Base-by-base conservation (phyloP, 805 yeast species). In the Saccharomycopsis fibuligera region DNA sequence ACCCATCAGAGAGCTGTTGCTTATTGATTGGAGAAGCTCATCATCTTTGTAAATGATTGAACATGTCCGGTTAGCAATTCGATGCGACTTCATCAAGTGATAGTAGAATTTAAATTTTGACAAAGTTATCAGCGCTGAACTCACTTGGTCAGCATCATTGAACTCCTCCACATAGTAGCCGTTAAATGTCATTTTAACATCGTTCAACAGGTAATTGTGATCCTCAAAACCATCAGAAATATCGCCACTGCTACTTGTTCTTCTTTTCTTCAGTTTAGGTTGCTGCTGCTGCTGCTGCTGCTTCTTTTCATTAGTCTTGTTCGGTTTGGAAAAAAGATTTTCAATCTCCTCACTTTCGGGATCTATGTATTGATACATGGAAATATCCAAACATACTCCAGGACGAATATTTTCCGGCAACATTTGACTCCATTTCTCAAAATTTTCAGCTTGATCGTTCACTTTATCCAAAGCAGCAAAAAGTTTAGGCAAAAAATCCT, bases 371-470 rank as follows among this genome's bases (percentile, higher is more conserved):
- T 31, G 24, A 35, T 47, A 47, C 47, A 41, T 42, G 9, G 50
- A 43, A 14, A 43, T 45, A 27, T 49, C 53, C 35, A 45, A 33
- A 12, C 21, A 16, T 16, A 29, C 17, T 10, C 44, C 43, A 10
- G 55, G 55, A 10, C 49, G n/a, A 19, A 52, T 31, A 27, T 40
- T 46, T 30, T 43, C 44, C 14, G 55, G 55, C 21, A 51, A 27
- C 16, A 30, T 30, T 3, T 41, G 8, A 17, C 45, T 36, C 55
- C 55, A 51, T 10, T 19, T 16, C n/a, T 46, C 38, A 9, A 51
- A 45, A 6, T 51, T 44, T 22, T 33, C 25, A 14, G 27, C 35
- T n/a, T 48, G 19, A 14, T 48, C 9, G 16, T 48, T 45, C 35
- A 48, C 39, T 22, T 40, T 29, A 17, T 50, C 54, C 29, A 44